A percentile compares a stretch with the other conserved stretches of the same genome.
Evolutionary conservation across 805 yeast species (phyloP).

Genomic region (Isabelozyma rhagii): DNA sequence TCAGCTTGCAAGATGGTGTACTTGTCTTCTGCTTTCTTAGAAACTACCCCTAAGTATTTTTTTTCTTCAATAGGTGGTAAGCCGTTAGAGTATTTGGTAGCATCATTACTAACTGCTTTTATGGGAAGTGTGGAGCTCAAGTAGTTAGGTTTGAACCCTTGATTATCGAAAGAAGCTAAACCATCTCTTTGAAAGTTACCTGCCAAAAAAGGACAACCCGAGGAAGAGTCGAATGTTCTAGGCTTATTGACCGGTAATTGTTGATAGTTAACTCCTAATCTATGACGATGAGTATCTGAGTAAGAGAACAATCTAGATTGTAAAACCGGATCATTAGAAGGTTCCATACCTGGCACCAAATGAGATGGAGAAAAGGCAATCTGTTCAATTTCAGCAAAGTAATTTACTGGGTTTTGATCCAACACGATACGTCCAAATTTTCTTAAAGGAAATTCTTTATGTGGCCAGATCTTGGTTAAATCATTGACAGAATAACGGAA

Average conservation of each 20-base stretch:
- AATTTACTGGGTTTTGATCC: slow-evolving; percentile 55
- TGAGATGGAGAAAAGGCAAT: slow-evolving; percentile 84
- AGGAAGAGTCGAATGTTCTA: slow-evolving; percentile 14
- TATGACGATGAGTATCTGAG: slow-evolving; percentile 83
- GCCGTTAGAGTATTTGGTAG: slow-evolving; percentile 14
- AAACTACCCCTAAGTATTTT: slow-evolving; percentile 32
- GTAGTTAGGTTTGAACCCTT: slow-evolving; percentile 51
- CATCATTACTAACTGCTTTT: slow-evolving; percentile 17
- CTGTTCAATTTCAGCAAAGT: slow-evolving; percentile 61
- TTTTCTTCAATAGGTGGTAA: slow-evolving; percentile 16
- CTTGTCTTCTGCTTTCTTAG: slow-evolving; percentile 19
- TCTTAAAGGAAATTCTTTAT: slow-evolving; percentile 51
- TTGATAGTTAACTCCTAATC: slow-evolving; percentile 67
- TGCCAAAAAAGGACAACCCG: slow-evolving; percentile 24
- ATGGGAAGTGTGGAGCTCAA: slow-evolving; percentile 41
- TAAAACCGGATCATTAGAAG: slow-evolving; percentile 80
- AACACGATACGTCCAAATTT: slow-evolving; percentile 53
- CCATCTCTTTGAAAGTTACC: slow-evolving; percentile 24
- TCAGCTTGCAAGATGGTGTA: slow-evolving; percentile 24
- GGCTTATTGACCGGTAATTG: slow-evolving; percentile 64
- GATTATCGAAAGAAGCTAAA: slow-evolving; percentile 16
- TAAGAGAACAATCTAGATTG: slow-evolving; percentile 80
- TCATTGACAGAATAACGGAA: slow-evolving; percentile 48
- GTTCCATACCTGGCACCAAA: slow-evolving; percentile 79
- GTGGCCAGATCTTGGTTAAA: slow-evolving; percentile 59